phyloP scores from a whole-genome alignment of 2,329 filamentous ascomycete genomes.

The Penicillium sp. region DNA sequence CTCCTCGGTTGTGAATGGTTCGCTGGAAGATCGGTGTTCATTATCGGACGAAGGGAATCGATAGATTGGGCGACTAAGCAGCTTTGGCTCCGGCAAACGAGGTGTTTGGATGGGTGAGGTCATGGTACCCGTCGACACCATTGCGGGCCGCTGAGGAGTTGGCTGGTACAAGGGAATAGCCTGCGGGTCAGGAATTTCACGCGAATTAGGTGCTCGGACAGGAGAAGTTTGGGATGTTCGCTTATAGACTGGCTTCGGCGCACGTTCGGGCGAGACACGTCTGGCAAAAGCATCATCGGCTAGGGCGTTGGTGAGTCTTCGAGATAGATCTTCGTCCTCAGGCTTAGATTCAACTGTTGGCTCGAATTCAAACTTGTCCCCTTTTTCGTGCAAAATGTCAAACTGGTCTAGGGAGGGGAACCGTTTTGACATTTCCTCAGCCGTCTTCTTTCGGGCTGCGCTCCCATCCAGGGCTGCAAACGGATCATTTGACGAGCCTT shows the following conservation, averaged over 20 bases:
- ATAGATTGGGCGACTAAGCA: constrained; percentile 50
- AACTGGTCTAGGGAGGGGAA: constrained; percentile 96
- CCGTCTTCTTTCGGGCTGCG: constrained; percentile 50
- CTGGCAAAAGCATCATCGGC: constrained; percentile 80
- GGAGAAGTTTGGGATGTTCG: constrained; percentile 31
- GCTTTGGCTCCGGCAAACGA: constrained; percentile 28
- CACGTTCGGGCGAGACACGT: constrained; percentile 36
- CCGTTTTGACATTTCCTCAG: constrained; percentile 77
- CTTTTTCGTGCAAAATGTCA: constrained; percentile 80
- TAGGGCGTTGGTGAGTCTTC: constrained; percentile 71
- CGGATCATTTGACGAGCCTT: constrained; percentile 67
- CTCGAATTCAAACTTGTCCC: constrained; percentile 81
- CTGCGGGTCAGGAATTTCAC: constrained; percentile 28
- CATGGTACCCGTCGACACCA: constrained; percentile 78
- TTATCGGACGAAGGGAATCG: constrained; percentile 52
- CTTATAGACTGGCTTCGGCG: constrained; percentile 31
- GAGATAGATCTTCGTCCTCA: constrained; percentile 56
- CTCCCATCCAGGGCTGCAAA: constrained; percentile 85
- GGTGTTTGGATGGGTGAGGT: constrained; percentile 58
- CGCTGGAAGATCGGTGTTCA: constrained; percentile 49
- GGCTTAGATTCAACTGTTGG: constrained; percentile 47
- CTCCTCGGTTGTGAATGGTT: constrained; percentile 43
- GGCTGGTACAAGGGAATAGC: constrained; percentile 41
- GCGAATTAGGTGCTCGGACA: constrained; percentile 24
- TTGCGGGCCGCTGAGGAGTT: constrained; percentile 51